phyloP scores from a whole-genome alignment of 2,329 filamentous ascomycete genomes.

The Grosmannia clavigera region DNA sequence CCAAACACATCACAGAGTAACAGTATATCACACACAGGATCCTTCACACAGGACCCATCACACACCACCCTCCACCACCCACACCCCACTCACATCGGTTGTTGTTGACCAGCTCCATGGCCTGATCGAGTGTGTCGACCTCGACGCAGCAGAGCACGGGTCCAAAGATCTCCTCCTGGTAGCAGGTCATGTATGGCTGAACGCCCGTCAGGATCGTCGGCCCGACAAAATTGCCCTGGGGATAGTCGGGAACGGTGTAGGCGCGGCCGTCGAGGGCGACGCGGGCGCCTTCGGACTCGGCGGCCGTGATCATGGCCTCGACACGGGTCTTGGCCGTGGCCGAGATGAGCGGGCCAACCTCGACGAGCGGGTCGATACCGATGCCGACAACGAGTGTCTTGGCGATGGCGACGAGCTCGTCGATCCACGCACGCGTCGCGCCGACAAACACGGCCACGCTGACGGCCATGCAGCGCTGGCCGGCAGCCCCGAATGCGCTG shows the following conservation, averaged over 20 bases:
- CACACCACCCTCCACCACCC: background rate
- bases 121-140: constrained; percentile 64
- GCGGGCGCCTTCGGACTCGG: constrained; percentile 63
- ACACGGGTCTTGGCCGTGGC: constrained; percentile 68
- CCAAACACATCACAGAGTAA: background rate
- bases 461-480: constrained; percentile 77
- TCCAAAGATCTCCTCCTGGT: constrained; percentile 75
- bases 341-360: constrained; percentile 70
- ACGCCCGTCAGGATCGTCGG: constrained; percentile 76
- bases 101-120: constrained; percentile 66
- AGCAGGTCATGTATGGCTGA: constrained; percentile 69
- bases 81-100: constrained; percentile 45
- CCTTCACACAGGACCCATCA: too few relatives aligned
- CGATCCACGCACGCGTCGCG: constrained; percentile 70
- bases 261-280: constrained; percentile 69
- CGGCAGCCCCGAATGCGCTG: constrained; percentile 73
- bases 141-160: constrained; percentile 73
- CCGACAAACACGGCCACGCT: constrained; percentile 72
- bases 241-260: constrained; percentile 62
- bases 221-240: constrained; percentile 72
- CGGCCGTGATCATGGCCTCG: constrained; percentile 59
- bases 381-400: constrained; percentile 50
- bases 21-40: too few relatives aligned
- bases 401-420: constrained; percentile 63
- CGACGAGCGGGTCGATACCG: constrained; percentile 57